Percentiles rank a stretch among this genome's conserved stretches.
Evolutionary conservation across 768 basidiomycete genomes (phyloP).

Genomic region (Panaeolus papilionaceus): DNA sequence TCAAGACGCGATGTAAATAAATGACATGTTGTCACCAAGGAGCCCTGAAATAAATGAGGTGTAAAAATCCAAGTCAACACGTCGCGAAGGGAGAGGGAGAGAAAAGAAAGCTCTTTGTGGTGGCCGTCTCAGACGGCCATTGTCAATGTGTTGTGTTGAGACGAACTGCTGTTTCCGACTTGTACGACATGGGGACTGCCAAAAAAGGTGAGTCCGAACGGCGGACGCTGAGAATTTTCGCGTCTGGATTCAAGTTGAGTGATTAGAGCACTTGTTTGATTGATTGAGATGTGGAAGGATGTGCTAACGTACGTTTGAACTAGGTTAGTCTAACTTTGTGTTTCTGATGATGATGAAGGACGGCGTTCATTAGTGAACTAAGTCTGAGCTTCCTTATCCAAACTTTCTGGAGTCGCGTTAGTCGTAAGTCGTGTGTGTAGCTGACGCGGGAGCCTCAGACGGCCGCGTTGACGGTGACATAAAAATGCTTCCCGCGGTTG

Average conservation of each 20-base stretch:
- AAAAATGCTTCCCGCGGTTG: background rate
- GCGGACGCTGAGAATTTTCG: background rate
- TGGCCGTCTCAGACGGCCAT: background rate
- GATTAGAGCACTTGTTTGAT: background rate
- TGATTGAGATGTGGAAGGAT: constrained; percentile 5
- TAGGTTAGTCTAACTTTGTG: background rate
- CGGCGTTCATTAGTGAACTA: background rate
- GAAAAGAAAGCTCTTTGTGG: background rate
- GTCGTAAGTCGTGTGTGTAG: too few species aligned
- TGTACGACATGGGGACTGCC: background rate
- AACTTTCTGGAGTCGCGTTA: background rate
- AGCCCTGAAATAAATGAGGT: background rate
- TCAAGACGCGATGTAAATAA: background rate
- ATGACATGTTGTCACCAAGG: background rate
- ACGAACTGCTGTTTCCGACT: background rate
- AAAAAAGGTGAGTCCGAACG: background rate
- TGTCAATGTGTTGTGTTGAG: background rate
- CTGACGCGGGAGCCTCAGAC: background rate
- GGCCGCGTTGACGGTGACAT: background rate
- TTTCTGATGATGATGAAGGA: background rate
- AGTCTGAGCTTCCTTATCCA: background rate
- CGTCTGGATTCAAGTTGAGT: background rate
- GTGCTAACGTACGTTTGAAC: constrained; percentile 5
- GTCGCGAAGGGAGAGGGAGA: background rate
- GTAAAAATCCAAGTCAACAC: background rate